These are phyloP conservation scores for Nicotiana paniculata DNA, from an alignment of 257 asterid genomes.

Conservation along the genomic window DNA sequence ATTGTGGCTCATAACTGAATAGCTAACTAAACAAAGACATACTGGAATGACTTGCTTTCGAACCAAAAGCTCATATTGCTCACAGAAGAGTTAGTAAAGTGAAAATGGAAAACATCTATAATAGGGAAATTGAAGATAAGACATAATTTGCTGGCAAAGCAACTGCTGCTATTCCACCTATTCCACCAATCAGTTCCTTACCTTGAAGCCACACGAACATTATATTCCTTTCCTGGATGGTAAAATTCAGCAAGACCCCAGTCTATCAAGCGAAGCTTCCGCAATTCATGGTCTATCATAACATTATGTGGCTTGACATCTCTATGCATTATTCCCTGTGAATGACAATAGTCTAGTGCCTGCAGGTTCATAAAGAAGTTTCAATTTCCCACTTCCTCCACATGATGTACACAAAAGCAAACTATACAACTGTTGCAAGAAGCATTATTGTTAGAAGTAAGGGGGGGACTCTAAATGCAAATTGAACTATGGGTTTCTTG, in stretches of 20 bases:
- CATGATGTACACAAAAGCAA: not conserved
- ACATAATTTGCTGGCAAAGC: not conserved
- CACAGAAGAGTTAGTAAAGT: not conserved
- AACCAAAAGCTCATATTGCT: not conserved
- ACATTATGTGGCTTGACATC: slow-evolving; percentile 88
- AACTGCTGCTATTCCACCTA: not conserved
- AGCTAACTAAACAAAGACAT: not conserved
- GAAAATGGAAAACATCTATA: not conserved
- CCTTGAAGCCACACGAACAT: slow-evolving; percentile 87
- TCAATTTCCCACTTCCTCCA: not conserved
- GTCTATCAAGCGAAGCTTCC: slow-evolving; percentile 75
- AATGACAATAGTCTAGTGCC: slow-evolving; percentile 79
- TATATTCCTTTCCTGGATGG: slow-evolving; percentile 77
- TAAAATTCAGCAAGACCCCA: slow-evolving; percentile 77
- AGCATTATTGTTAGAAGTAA: not conserved
- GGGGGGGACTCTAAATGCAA: not conserved
- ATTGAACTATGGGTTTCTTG: not conserved
- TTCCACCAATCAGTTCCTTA: slow-evolving; percentile 13
- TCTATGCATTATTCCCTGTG: slow-evolving; percentile 68
- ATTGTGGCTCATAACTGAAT: not conserved
- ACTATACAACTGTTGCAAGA: not conserved
- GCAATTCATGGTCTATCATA: slow-evolving; percentile 76
- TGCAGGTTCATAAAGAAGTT: slow-evolving; percentile 20
- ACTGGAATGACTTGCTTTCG: not conserved
- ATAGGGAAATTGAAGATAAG: not conserved